Evolutionary conservation across 2,329 filamentous ascomycete species (phyloP), one percentile per base, ranked within the genome.

Genomic region (Colletotrichum neosansevieriae): DNA sequence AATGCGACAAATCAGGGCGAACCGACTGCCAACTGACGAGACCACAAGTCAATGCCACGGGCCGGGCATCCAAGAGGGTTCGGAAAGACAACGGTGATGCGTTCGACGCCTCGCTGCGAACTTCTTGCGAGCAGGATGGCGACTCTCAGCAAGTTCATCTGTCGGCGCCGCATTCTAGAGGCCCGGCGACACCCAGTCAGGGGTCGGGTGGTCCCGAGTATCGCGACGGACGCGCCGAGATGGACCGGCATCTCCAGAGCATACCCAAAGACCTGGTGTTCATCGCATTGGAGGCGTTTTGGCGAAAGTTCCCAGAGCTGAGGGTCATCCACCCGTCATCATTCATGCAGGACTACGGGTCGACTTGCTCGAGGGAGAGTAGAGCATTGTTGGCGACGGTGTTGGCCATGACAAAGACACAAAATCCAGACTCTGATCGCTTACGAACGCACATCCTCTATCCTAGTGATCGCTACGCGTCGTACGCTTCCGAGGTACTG

Each of bases 281-380:
- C 7, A 78, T 78, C 6, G 73, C 76, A 4, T 53, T 80, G 0
- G 77, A 78, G 19, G 72, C 78, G 0, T 80, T 80, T 10, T 78
- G 74, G 6, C 75, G 74, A 40, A 78, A 77, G 10, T 79, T 78
- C 7, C 78, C 78, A 0, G 77, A 80, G 56, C 56, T 79, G 10
- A 71, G 76, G 7, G 75, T 80, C 2, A 66, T 80, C 0, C 77
- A 79, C n/a, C 74, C 78, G 0, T 75, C 77, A 0, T 73, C 76
- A 0, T 77, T 79, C 6, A 73, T 78, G 21, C 65, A 71, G 0
- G 74, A 76, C 5, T 73, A 75, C 6, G 69, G 71, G 6, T 59
- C 71, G 0, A 15, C 42, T 0, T 72, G 72, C 0, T 75, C 73
- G 0, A 72, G 59, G 12, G 76, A 78, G 12, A 73, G 72, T 21